These are phyloP conservation scores for Nicotiana tomentosiformis DNA, from an alignment of 257 asterid species.

Conservation along the genomic window DNA sequence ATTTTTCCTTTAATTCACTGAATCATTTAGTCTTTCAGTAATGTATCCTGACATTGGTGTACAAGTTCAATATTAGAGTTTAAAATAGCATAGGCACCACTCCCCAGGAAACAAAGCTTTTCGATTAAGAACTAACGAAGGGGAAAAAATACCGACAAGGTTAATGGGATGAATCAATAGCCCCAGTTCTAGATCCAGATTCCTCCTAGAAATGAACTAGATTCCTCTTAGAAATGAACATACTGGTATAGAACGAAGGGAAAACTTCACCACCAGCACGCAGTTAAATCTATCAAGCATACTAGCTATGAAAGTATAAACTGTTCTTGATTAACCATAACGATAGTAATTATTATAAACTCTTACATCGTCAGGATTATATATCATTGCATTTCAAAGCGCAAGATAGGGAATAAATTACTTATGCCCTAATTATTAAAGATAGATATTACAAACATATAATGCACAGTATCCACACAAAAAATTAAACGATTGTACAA, in stretches of 20 bases:
- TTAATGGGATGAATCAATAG: not conserved
- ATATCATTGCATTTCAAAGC: not conserved
- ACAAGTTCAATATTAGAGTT: not conserved
- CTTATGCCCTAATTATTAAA: not conserved
- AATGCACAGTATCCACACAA: not conserved
- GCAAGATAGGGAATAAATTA: not conserved
- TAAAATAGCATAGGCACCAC: not conserved
- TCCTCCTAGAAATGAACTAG: constrained; percentile 7
- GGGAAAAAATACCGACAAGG: not conserved
- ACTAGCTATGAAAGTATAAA: not conserved
- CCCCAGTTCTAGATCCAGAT: not conserved
- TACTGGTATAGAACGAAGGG: not conserved
- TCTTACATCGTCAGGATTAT: not conserved
- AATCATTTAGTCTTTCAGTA: too few relatives aligned
- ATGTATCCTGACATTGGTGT: not conserved
- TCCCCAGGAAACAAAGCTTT: not conserved
- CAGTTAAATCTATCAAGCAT: not conserved
- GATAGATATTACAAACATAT: not conserved
- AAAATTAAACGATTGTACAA: not conserved
- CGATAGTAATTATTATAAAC: not conserved
- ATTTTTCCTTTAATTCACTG: too few relatives aligned
- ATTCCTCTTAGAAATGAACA: constrained; percentile 1
- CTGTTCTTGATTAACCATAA: not conserved
- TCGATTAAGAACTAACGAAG: not conserved
- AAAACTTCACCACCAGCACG: not conserved